These are phyloP conservation scores for Candida stauntonica DNA, from an alignment of 805 yeast species.

Conservation along the genomic window DNA sequence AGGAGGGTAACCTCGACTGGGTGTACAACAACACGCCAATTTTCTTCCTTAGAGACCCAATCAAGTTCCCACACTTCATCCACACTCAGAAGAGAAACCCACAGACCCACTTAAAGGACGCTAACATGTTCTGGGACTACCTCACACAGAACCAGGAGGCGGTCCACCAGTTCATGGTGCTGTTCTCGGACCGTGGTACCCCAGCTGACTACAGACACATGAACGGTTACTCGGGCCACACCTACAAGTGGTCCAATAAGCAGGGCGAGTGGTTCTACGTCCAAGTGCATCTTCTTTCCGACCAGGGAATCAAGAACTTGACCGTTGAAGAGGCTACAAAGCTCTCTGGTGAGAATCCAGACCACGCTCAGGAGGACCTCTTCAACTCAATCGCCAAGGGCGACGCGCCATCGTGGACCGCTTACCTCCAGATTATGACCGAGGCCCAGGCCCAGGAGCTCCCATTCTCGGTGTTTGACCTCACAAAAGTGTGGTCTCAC, in stretches of 20 bases:
- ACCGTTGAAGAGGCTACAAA: constrained; percentile 22
- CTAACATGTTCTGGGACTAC: constrained; percentile 81
- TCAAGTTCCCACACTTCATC: constrained; percentile 82
- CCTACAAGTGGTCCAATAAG: constrained; percentile 74
- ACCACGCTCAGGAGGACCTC: constrained; percentile 74
- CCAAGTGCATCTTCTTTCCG: constrained; percentile 64
- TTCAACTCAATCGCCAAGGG: constrained; percentile 75
- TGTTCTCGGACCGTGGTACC: constrained; percentile 81
- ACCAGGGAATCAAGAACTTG: constrained; percentile 10
- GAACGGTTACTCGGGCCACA: constrained; percentile 84
- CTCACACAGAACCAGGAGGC: constrained; percentile 67
- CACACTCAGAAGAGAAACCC: constrained; percentile 90
- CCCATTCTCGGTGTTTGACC: constrained; percentile 81
- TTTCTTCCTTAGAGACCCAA: constrained; percentile 79
- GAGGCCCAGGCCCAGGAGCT: constrained; percentile 69
- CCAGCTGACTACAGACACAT: constrained; percentile 71
- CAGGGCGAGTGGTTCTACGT: constrained; percentile 76
- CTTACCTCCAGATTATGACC: constrained; percentile 83
- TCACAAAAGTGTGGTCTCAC: constrained; percentile 93
- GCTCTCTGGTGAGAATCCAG: constrained; percentile 75
- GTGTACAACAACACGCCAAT: constrained; percentile 86
- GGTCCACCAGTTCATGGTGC: constrained; percentile 65
- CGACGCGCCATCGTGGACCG: constrained; percentile 80
- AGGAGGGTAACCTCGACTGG: constrained; percentile 80
- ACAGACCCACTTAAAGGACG: constrained; percentile 69